Base-by-base conservation (phyloP, 1,139 yeast genomes). In the Tardiomyces digboiensis region DNA sequence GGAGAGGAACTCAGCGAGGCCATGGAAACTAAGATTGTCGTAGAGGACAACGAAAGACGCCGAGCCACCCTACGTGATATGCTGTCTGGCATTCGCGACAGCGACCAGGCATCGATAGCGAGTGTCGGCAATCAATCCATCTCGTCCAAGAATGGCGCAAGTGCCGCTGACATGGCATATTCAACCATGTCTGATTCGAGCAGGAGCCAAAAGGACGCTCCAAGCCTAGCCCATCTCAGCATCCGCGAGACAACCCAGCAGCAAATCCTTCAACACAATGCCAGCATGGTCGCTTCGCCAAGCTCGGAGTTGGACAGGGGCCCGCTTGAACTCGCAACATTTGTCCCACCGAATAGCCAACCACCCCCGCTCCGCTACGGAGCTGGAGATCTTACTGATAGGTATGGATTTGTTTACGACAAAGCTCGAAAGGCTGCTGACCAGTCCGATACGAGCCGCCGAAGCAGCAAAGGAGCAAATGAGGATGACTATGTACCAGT, bases 341-440 rank as follows among this genome's bases (percentile, higher is more conserved):
- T 72, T 20, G 64, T 60, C 14, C 64, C 69, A 1, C 60, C 56
- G 37, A 50, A 54, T 41, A 57, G 51, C 21, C 68, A 62, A 44
- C 69, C 69, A 2, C 70, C 68, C 2, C 57, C 67, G 2, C 49
- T 64, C 37, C 49, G 58, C 13, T 51, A 54, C 49, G 47, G 57
- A 12, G 36, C 52, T 7, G 59, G 57, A 21, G 56, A 61, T 8
- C 57, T 59, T 29, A 68, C 76, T 7, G 81, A 76, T 52, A 62
- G 73, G 46, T 75, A 70, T 55, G 81, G 81, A 0, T 76, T 76
- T 54, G 64, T 75, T 26, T 66, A 67, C 44, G 57, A 54, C 42
- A 37, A 50, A 41, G 44, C 49, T 42, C 37, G 37, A 10, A 33
- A 33, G 19, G 37, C 19, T 23, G 13, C 13, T 23, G 29, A 8